These are phyloP conservation scores for Pythium vanterpoolii DNA, from an alignment of 352 stramenopile species.

Conservation along the genomic window DNA sequence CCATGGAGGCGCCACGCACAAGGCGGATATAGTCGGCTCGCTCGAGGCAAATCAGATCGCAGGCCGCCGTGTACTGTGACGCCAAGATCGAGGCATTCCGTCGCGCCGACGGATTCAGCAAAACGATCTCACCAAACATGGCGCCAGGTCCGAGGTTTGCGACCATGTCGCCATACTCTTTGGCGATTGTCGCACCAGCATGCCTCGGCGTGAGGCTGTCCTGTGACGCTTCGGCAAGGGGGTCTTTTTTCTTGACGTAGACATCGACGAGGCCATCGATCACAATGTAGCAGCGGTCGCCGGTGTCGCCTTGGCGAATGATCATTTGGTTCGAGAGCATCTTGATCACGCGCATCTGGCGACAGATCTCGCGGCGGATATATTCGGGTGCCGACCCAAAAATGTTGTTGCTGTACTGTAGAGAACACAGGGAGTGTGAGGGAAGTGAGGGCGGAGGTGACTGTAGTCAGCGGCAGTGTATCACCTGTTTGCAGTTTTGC, in stretches of 20 bases:
- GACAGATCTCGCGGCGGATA: slow-evolving; percentile 72
- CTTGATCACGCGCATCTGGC: slow-evolving; percentile 71
- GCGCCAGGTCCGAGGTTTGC: slow-evolving; percentile 60
- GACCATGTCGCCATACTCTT: slow-evolving; percentile 57
- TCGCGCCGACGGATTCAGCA: slow-evolving; percentile 58
- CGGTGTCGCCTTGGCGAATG: slow-evolving; percentile 70
- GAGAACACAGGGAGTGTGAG: no score
- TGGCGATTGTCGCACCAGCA: neutral
- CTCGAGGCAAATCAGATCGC: slow-evolving; percentile 67
- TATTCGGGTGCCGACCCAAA: slow-evolving; percentile 73
- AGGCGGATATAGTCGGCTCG: slow-evolving; percentile 70
- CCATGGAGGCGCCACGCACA: slow-evolving; percentile 71
- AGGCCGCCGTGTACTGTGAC: slow-evolving; percentile 58
- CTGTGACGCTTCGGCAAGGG: neutral
- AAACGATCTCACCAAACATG: slow-evolving; percentile 76
- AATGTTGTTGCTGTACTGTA: slow-evolving; percentile 83
- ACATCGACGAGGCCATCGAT: slow-evolving; percentile 74
- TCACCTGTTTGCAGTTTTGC: slow-evolving; percentile 74
- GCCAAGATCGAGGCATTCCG: slow-evolving; percentile 71
- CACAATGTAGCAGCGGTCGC: slow-evolving; percentile 75
- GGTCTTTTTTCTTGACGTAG: slow-evolving; percentile 60
- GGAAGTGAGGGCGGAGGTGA: no score
- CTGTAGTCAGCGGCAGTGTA: no score
- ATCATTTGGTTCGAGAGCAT: slow-evolving; percentile 47
- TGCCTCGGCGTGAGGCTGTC: neutral